These are phyloP conservation scores for Xylaria sp. DNA, from an alignment of 2,329 filamentous ascomycete genomes.

Conservation along the genomic window DNA sequence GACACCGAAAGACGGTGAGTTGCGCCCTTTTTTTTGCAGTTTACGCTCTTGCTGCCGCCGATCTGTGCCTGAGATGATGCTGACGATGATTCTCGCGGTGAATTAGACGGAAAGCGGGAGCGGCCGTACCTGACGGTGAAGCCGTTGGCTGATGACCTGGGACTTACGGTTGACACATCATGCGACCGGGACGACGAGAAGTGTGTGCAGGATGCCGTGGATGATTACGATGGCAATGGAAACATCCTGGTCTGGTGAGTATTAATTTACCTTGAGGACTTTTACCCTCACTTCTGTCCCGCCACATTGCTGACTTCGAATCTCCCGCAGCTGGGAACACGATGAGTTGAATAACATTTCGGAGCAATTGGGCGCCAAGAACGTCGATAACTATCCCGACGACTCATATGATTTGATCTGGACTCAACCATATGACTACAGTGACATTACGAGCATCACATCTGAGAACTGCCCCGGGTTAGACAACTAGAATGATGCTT, in stretches of 20 bases:
- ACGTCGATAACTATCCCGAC: constrained; percentile 62
- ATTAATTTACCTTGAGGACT: not conserved
- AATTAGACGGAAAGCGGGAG: constrained; percentile 60
- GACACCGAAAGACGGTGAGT: constrained; percentile 59
- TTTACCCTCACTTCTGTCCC: not conserved
- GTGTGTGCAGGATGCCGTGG: constrained; percentile 64
- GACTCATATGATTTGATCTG: constrained; percentile 66
- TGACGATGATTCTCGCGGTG: not conserved
- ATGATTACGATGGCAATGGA: constrained; percentile 59
- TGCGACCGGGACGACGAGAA: constrained; percentile 66
- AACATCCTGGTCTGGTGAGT: constrained; percentile 68
- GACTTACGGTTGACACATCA: constrained; percentile 63
- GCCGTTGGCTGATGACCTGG: constrained; percentile 66
- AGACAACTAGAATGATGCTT: constrained; percentile 49
- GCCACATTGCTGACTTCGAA: constrained; percentile 16
- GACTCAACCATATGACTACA: constrained; percentile 64
- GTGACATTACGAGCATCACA: constrained; percentile 55
- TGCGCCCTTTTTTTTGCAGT: not conserved
- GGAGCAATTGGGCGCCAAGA: constrained; percentile 60
- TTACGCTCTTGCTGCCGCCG: not conserved
- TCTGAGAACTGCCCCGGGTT: constrained; percentile 66
- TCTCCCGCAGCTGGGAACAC: constrained; percentile 65
- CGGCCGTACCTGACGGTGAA: constrained; percentile 68
- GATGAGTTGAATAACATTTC: constrained; percentile 61
- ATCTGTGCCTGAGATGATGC: not conserved